These are phyloP conservation scores for Breviolum minutum DNA, from an alignment of 73 alveolate genomes.

Conservation along the genomic window DNA sequence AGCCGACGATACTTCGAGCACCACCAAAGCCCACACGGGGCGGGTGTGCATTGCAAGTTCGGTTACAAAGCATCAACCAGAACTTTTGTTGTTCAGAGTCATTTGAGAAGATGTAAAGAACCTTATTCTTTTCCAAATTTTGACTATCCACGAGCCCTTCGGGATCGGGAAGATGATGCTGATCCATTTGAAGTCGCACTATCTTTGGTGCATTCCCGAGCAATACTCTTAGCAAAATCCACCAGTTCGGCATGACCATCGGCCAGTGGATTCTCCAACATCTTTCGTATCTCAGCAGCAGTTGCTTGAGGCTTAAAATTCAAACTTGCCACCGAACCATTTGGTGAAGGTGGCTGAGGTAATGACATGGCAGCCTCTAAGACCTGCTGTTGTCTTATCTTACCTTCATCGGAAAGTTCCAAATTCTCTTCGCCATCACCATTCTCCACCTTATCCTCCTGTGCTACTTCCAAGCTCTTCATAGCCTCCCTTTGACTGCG, in stretches of 20 bases:
- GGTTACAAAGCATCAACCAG: too few relatives aligned
- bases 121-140: neutral
- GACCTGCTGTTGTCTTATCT: constrained; percentile 6
- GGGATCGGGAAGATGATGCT: neutral
- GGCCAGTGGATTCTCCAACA: constrained; percentile 56
- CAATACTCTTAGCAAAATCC: constrained; percentile 49
- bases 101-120: too few relatives aligned
- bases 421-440: too few relatives aligned
- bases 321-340: constrained; percentile 41
- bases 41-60: neutral
- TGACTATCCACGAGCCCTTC: neutral
- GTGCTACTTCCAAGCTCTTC: neutral
- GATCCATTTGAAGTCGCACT: neutral
- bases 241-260: constrained; percentile 70
- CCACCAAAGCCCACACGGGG: constrained; percentile 15
- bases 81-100: too few relatives aligned
- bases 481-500: neutral
- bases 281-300: neutral
- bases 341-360: constrained; percentile 39
- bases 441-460: neutral
- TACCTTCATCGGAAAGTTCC: neutral
- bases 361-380: constrained; percentile 40
- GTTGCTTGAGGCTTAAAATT: neutral
- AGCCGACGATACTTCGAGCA: too few relatives aligned
- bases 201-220: constrained; percentile 58